These are phyloP conservation scores for Acrasis kona DNA, from an alignment of 78 protist genomes.

Conservation along the genomic window DNA sequence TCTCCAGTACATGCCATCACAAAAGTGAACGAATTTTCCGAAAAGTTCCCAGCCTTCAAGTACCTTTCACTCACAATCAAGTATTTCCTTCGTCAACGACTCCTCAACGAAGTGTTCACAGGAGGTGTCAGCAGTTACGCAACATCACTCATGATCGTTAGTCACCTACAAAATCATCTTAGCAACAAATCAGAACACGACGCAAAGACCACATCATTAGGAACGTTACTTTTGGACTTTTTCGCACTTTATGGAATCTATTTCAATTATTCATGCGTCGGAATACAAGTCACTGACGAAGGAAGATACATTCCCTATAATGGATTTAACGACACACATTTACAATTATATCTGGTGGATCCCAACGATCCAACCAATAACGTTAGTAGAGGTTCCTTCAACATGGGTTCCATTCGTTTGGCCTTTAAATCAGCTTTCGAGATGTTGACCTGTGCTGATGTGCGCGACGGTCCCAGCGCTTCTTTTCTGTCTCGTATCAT, in stretches of 20 bases:
- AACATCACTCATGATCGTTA: conserved; percentile 31
- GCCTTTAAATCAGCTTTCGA: background rate
- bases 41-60: background rate
- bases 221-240: conserved; percentile 19
- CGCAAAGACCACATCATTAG: background rate
- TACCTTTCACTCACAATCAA: conserved; percentile 41
- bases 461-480: too few relatives aligned
- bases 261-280: conserved; percentile 5
- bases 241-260: conserved; percentile 8
- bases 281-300: background rate
- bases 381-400: background rate
- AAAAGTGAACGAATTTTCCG: background rate
- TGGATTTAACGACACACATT: background rate
- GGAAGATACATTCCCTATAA: background rate
- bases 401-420: background rate
- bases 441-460: background rate
- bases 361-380: background rate
- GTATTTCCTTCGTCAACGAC: conserved; percentile 39
- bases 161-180: background rate
- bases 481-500: too few relatives aligned
- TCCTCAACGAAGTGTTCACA: conserved; percentile 52
- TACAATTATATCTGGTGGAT: background rate
- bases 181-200: background rate
- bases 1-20: background rate
- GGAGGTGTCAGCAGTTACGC: conserved; percentile 73